Evolutionary conservation across 805 yeast genomes (phyloP), one percentile per base, ranked within the genome.

Genomic region (Yarrowia sp.): DNA sequence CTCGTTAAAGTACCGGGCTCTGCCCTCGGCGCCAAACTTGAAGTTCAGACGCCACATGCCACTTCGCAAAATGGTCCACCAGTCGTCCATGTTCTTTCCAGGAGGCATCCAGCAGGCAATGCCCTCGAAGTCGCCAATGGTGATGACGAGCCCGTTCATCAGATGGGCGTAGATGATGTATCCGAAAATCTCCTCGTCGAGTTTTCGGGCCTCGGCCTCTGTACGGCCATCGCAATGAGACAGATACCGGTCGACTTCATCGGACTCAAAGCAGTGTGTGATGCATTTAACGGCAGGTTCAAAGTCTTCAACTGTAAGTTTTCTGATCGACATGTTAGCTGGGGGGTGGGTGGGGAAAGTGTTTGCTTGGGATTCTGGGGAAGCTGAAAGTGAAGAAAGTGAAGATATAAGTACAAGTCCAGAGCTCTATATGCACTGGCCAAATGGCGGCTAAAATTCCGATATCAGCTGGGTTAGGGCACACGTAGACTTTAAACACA

Each of bases 221-320:
- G 76, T 67, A 76, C 77, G 52, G 73, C 74, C 68, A 79, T 81
- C 56, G 76, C 80, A 10, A 82, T 79, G 66, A 82, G 84, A 69
- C 83, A 79, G 68, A 70, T 84, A 85, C 70, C 80, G 79, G 68
- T 84, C 81, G 71, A 85, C 85, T 38, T 85, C 81, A 74, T 86
- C 89, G 64, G 83, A 82, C 70, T 81, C 82, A 73, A 86, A 86
- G 43, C 87, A 84, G 66, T 83, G 76, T 66, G 81, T 80, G 66
- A 86, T 77, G 9, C 87, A 84, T 68, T 79, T 79, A 30, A 88
- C 87, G 34, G 86, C 86, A 69, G 85, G 80, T 69, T 81, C 66
- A 61, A 61, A 61, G 36, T 61, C 66, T 17, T 36, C 66, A 20
- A 61, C 66, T 20, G 66, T 46, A 13, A 61, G 55, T 61, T 47